These are phyloP conservation scores for Phalaenopsis equestris DNA, from an alignment of 106 monocot species.

Conservation along the genomic window DNA sequence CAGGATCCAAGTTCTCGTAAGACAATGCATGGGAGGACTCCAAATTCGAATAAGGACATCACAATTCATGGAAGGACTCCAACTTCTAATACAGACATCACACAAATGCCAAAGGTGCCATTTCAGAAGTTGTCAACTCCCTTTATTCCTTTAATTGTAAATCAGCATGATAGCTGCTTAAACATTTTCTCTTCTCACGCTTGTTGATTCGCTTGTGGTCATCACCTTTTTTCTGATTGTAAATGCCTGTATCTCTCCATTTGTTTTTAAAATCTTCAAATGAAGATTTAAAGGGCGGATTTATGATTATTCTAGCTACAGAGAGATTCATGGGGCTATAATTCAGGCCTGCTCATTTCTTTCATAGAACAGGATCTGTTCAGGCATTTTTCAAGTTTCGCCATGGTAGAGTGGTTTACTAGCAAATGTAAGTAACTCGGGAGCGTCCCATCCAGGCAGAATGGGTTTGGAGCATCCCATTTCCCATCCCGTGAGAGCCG, in stretches of 20 bases:
- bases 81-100: constrained; percentile 22
- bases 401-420: not conserved
- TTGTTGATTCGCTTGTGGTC: not conserved
- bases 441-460: too few relatives aligned
- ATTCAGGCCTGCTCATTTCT: not conserved
- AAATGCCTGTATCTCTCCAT: not conserved
- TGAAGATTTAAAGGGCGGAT: not conserved
- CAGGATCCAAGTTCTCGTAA: constrained; percentile 44
- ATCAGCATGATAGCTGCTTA: not conserved
- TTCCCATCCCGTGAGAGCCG: too few relatives aligned
- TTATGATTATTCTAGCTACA: constrained; percentile 1
- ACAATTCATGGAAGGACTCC: constrained; percentile 21
- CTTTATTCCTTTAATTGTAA: not conserved
- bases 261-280: not conserved
- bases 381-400: not conserved
- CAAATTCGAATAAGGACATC: constrained; percentile 18
- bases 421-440: not conserved
- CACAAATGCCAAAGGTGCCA: constrained; percentile 30
- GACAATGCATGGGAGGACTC: constrained; percentile 17
- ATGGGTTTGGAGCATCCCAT: too few relatives aligned
- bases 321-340: not conserved
- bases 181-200: not conserved
- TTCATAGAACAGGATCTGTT: not conserved
- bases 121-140: not conserved
- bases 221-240: not conserved